A percentile compares a stretch with the other conserved stretches of the same genome.
phyloP scores from a whole-genome alignment of 805 yeast genomes.

The Pichia sporocuriosa region DNA sequence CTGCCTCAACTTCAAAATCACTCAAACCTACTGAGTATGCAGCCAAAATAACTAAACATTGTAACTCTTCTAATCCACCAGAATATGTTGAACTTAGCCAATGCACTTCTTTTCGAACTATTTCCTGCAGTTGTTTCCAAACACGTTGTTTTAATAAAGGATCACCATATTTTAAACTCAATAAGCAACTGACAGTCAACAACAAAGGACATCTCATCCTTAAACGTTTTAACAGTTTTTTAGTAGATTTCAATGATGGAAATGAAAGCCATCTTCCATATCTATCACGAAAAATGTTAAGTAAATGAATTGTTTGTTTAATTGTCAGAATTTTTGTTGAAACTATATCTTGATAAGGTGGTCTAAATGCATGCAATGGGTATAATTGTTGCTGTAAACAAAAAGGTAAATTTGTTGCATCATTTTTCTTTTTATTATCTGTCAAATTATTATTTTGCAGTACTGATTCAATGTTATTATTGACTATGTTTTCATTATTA shows the following conservation, averaged over 20 bases:
- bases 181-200: constrained; percentile 59
- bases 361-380: constrained; percentile 7
- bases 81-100: constrained; percentile 37
- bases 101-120: constrained; percentile 45
- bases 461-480: too few species aligned
- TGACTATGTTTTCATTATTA: too few species aligned
- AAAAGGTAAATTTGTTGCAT: constrained; percentile 1
- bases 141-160: constrained; percentile 33
- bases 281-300: constrained; percentile 54
- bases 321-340: constrained; percentile 41
- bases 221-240: constrained; percentile 42
- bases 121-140: constrained; percentile 38
- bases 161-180: constrained; percentile 49
- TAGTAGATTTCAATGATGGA: constrained; percentile 46
- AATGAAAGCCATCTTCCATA: constrained; percentile 77
- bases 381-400: constrained; percentile 7
- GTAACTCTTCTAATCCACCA: constrained; percentile 51
- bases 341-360: constrained; percentile 38
- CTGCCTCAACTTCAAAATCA: background rate
- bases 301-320: constrained; percentile 41
- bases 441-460: too few species aligned
- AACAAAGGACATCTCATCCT: constrained; percentile 50
- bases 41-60: constrained; percentile 58
- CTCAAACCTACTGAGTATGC: constrained; percentile 60
- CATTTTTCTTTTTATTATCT: too few species aligned